Conservation (phyloP, 805 yeast genomes). For the Saturnispora kantuleensis region DNA sequence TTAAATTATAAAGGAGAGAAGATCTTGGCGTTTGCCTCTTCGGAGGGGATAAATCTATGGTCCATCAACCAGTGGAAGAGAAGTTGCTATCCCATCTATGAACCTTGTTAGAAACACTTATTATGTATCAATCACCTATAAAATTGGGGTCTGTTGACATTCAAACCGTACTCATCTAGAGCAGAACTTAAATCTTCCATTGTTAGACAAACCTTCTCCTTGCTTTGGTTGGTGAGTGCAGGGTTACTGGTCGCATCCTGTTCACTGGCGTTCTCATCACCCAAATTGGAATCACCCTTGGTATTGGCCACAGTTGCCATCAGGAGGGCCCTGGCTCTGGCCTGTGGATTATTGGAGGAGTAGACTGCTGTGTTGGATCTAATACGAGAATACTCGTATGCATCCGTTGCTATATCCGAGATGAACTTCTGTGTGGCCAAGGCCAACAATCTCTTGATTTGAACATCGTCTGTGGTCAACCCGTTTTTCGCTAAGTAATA, state of each 20-base stretch:
- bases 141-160: conserved; percentile 86
- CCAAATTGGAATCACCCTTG: conserved; percentile 11
- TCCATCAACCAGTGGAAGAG: conserved; percentile 55
- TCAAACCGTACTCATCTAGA: conserved; percentile 72
- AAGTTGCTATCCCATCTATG: conserved; percentile 49
- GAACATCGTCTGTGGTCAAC: conserved; percentile 65
- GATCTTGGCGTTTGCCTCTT: conserved; percentile 50
- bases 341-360: conserved; percentile 76
- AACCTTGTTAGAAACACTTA: conserved; percentile 26
- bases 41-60: conserved; percentile 63
- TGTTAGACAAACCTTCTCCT: conserved; percentile 67
- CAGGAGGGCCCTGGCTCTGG: conserved; percentile 66
- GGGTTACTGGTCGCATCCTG: conserved; percentile 15
- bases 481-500: conserved; percentile 54
- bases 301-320: conserved; percentile 40
- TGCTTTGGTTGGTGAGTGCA: conserved; percentile 15
- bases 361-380: conserved; percentile 84
- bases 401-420: conserved; percentile 91
- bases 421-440: conserved; percentile 94
- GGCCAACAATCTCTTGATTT: conserved; percentile 77
- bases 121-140: conserved; percentile 47
- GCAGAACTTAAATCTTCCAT: conserved; percentile 93
- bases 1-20: conserved; percentile 35
- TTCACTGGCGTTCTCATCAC: conserved; percentile 25
- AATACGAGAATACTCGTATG: conserved; percentile 89